A percentile compares a stretch with the other conserved stretches of the same genome.
phyloP scores from a whole-genome alignment of 2,329 filamentous ascomycete species.

The Talaromyces piceae region DNA sequence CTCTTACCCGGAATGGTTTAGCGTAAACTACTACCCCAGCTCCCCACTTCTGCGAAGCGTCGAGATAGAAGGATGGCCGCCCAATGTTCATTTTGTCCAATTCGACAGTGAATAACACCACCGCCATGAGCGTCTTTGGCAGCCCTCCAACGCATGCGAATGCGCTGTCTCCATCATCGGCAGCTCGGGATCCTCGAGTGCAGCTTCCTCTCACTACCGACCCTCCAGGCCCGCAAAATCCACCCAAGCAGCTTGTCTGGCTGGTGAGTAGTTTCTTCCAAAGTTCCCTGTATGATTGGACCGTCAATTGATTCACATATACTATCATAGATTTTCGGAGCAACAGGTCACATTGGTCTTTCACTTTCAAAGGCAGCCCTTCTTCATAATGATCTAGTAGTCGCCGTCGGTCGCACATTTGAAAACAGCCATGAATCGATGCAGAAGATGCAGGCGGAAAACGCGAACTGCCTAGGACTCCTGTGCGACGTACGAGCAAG shows the following conservation, averaged over 20 bases:
- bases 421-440: conserved; percentile 69
- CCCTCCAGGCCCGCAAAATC: conserved; percentile 64
- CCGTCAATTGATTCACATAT: background rate
- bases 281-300: background rate
- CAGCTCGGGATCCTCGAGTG: conserved; percentile 37
- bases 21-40: background rate
- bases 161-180: conserved; percentile 13
- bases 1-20: background rate
- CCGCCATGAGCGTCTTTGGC: conserved; percentile 7
- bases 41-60: background rate
- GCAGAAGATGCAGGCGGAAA: conserved; percentile 59
- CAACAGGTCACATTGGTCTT: conserved; percentile 93
- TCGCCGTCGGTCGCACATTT: conserved; percentile 74
- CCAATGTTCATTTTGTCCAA: background rate
- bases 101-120: background rate
- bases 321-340: conserved; percentile 75
- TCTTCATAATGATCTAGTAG: conserved; percentile 72
- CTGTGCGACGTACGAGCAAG: conserved; percentile 83
- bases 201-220: conserved; percentile 78
- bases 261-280: conserved; percentile 54
- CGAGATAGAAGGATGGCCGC: background rate
- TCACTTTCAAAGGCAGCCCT: conserved; percentile 79
- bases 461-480: conserved; percentile 58
- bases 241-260: conserved; percentile 74
- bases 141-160: conserved; percentile 5